Conservation (phyloP, 441 rosid genomes). For the Populus hybrid region DNA sequence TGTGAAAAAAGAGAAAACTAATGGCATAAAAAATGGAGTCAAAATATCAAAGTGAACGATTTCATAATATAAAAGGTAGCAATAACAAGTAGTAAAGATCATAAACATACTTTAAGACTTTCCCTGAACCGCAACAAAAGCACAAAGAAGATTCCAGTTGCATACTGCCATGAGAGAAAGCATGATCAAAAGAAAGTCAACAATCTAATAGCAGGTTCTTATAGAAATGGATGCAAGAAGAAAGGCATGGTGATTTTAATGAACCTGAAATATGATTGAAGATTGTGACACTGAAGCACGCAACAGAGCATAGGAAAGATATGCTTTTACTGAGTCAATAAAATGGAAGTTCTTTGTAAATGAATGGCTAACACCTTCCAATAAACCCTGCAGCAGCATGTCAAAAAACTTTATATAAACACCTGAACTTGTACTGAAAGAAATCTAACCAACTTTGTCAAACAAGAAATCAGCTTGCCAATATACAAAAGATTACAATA, state of each 20-base stretch:
- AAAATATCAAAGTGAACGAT: constrained; percentile 8
- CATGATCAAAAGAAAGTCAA: constrained; percentile 26
- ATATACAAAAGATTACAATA: neutral
- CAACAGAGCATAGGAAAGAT: constrained; percentile 94
- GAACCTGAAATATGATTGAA: constrained; percentile 91
- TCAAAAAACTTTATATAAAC: constrained; percentile 11
- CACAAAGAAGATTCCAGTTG: constrained; percentile 93
- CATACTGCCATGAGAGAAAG: constrained; percentile 69
- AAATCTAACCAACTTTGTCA: neutral
- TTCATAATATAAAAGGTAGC: neutral
- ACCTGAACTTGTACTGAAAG: neutral
- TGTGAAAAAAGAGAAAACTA: neutral
- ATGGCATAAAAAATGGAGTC: constrained; percentile 9
- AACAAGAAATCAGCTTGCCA: constrained; percentile 3
- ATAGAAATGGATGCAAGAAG: constrained; percentile 22
- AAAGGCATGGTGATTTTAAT: constrained; percentile 16
- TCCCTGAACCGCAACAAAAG: constrained; percentile 91
- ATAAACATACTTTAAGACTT: constrained; percentile 86
- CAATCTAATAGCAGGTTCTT: constrained; percentile 17
- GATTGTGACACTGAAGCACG: constrained; percentile 97
- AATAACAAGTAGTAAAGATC: constrained; percentile 20
- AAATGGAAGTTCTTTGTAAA: constrained; percentile 94
- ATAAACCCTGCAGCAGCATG: constrained; percentile 67
- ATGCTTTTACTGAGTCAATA: constrained; percentile 98
- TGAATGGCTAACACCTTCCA: constrained; percentile 95